These are phyloP conservation scores for Auriscalpium vulgare DNA, from an alignment of 768 basidiomycete species.

Conservation along the genomic window DNA sequence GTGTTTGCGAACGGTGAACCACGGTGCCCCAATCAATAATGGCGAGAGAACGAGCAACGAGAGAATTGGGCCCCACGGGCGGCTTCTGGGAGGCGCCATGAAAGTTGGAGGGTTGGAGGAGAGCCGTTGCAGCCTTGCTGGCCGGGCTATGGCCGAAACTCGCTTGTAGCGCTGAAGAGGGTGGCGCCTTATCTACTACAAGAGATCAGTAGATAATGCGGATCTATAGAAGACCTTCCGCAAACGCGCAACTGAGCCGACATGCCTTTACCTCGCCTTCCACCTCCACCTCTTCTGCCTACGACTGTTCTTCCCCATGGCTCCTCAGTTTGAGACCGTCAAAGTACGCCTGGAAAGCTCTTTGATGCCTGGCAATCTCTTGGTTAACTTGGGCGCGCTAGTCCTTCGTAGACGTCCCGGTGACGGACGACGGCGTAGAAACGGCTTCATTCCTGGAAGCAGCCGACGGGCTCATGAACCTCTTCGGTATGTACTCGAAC, in stretches of 20 bases:
- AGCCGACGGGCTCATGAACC: conserved; percentile 71
- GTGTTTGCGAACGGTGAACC: conserved; percentile 33
- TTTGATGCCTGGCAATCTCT: neutral
- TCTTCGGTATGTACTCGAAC: conserved; percentile 49
- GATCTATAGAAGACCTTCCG: too few relatives aligned
- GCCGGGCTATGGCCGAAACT: too few relatives aligned
- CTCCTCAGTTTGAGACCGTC: conserved; percentile 62
- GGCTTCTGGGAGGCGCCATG: neutral
- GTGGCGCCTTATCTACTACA: too few relatives aligned
- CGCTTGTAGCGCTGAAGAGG: too few relatives aligned
- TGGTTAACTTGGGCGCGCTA: conserved; percentile 22
- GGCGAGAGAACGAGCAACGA: conserved; percentile 49
- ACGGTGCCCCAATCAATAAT: conserved; percentile 40
- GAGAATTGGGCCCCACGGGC: conserved; percentile 45
- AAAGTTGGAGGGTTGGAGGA: too few relatives aligned
- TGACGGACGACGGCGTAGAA: conserved; percentile 72
- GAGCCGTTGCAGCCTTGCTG: too few relatives aligned
- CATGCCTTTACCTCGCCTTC: too few relatives aligned
- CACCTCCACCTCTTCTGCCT: too few relatives aligned
- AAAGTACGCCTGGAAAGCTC: conserved; percentile 33
- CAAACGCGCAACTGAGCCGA: too few relatives aligned
- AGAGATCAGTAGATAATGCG: too few relatives aligned
- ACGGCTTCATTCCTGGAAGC: conserved; percentile 79
- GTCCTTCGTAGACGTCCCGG: conserved; percentile 83
- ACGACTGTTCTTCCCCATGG: conserved; percentile 23